Evolutionary conservation across 2,329 filamentous ascomycete genomes (phyloP), one percentile per base, ranked within the genome.

Genomic region (Aquanectria penicillioides): DNA sequence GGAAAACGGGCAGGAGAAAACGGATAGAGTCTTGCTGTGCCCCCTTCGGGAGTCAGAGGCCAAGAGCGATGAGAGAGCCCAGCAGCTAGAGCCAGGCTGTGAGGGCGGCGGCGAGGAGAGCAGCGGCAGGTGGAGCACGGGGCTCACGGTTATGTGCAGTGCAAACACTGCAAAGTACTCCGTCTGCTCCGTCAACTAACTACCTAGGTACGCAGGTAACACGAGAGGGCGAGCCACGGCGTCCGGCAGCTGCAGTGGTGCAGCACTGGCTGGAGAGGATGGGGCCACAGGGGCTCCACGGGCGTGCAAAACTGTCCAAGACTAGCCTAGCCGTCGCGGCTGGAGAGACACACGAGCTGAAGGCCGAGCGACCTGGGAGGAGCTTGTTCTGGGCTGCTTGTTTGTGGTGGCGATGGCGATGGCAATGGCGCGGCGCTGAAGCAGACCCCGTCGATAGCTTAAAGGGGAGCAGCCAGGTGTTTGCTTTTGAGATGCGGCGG

Each of bases 161-260:
- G n/a, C n/a, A n/a, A n/a, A n/a, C n/a, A n/a, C n/a, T n/a, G n/a
- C n/a, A n/a, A n/a, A n/a, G n/a, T n/a, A n/a, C n/a, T n/a, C n/a
- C n/a, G n/a, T n/a, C n/a, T n/a, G n/a, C n/a, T n/a, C n/a, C n/a
- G n/a, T n/a, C n/a, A n/a, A n/a, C n/a, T n/a, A n/a, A n/a, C n/a
- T n/a, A n/a, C n/a, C n/a, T n/a, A n/a, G n/a, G n/a, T n/a, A n/a
- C n/a, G n/a, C n/a, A n/a, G n/a, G 33, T 15, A 36, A 13, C 33
- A 36, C 33, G 33, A 36, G 33, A 17, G 18, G 33, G 33, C 41
- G 41, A 46, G 41, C 41, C 28, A 46, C 41, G 41, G 40, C 40
- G 43, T 47, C 29, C 47, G 26, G 49, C 37, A 52, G 49, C 29
- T 34, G 48, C 48, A 49, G 22, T 17, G n/a, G 43, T 22, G 34